Evolutionary conservation across 805 yeast species (phyloP), one percentile per base, ranked within the genome.

Genomic region (Wickerhamia fluorescens): DNA sequence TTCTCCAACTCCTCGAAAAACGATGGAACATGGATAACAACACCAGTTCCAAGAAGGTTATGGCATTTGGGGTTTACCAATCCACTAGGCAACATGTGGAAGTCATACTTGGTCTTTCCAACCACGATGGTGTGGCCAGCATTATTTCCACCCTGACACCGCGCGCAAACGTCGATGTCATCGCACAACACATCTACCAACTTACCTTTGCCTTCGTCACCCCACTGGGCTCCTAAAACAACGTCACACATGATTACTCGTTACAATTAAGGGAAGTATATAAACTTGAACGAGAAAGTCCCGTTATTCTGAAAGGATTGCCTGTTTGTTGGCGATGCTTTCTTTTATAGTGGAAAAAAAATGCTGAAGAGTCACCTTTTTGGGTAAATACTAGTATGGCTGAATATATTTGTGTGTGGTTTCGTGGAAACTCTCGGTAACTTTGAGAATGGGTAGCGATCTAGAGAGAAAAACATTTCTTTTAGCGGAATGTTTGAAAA

Each of bases 81-180:
- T n/a, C 98, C 98, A 7, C 96, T 85, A 12, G 98, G 98, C 39
- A 92, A 74, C 95, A 92, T 89, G 65, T 92, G 98, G 80, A 92
- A 92, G 58, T 92, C 98, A 55, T 88, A 92, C 61, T 87, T 89
- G 49, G 71, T 71, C 25, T 77, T 80, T 36, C 78, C 77, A 29
- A 87, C 98, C 27, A 92, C 96, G 49, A 92, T 92, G 24, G 99
- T 92, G 58, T 92, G 99, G 20, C 99, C 99, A 16, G 99, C 99
- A 55, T 92, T 92, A 69, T 92, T 92, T 52, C 99, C 99, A 60
- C 99, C 99, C 55, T 82, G 88, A 63, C 97, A 89, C 57, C 99
- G 75, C 16, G 97, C 96, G 57, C 96, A 94, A 23, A 92, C 89
- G 45, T 92, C 97, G 47, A 92, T 81, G 43, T 85, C 78, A 49